Base-by-base conservation (phyloP, 73 alveolate species). In the Paramecium biaurelia region DNA sequence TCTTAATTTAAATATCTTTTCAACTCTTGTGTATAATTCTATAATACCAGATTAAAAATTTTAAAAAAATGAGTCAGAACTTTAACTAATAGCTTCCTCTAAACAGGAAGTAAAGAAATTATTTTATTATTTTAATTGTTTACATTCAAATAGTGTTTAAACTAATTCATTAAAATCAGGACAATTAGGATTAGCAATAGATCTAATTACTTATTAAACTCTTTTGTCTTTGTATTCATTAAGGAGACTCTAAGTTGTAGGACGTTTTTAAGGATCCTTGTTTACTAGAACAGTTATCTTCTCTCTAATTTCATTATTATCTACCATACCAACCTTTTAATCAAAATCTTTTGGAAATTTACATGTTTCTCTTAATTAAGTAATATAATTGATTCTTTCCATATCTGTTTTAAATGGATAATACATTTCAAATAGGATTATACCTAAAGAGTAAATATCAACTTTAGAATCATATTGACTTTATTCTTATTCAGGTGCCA, bases 191-290 rank as follows among this genome's bases (percentile, higher is more conserved):
- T 89, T 57, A 21, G 94, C 68, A 35, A 92, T 58, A 30, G 76
- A 86, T 20, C 92, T 30, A 20, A 93, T 57, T 43, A 92, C 57
- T 15, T 76, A 89, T 56, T 76, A 88, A 43, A 92, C 85, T 43
- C 84, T 21, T 45, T 92, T 72, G 45, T 93, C 93, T 35, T 92
- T 88, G 63, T 89, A 70, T 11, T 92, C 85, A 32, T 89, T 57
- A 76, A 98, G 86, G 14, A 98, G 92, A 57, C 95, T 97, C 49
- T 93, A 94, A 26, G 96, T 96, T 20, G 76, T 58, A 15, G 99
- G 99, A 32, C 99, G 86, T 79, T 96, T 92, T 11, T 89, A 93
- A 34, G 96, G 97, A 34, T 96, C 96, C 35, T 85, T 89, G 49
- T 88, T 85, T 43, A 97, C 79, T 94, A 98, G 93, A 93, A 95